Evolutionary conservation across 2,329 filamentous ascomycete genomes (phyloP).

Genomic region (Graphium sp.): DNA sequence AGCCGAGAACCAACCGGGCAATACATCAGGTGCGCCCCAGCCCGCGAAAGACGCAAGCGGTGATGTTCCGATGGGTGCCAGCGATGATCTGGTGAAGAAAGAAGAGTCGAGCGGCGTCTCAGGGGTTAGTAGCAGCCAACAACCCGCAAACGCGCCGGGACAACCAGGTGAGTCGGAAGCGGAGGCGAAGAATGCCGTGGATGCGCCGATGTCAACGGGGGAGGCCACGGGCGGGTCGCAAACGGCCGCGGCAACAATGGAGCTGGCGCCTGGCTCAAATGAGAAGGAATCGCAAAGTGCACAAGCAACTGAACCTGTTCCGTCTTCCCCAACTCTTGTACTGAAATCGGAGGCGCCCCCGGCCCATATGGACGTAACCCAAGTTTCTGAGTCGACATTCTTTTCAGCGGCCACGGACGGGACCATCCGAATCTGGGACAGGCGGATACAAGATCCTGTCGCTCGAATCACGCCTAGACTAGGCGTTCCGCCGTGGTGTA

Average conservation of each 20-base stretch:
- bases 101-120: too few species aligned
- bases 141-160: too few species aligned
- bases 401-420: conserved; percentile 80
- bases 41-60: too few species aligned
- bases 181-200: too few species aligned
- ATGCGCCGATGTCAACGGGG: conserved; percentile 3
- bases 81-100: too few species aligned
- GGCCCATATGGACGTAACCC: conserved; percentile 31
- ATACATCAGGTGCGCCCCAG: too few species aligned
- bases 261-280: too few species aligned
- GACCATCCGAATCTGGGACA: conserved; percentile 83
- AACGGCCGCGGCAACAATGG: too few species aligned
- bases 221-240: background rate
- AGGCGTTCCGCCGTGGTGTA: conserved; percentile 86
- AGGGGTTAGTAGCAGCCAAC: too few species aligned
- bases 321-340: background rate
- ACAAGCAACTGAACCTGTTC: background rate
- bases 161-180: too few species aligned
- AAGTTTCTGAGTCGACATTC: conserved; percentile 63
- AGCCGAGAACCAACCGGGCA: too few species aligned
- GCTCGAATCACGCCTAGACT: conserved; percentile 61
- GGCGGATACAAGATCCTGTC: conserved; percentile 57
- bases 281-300: background rate
- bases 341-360: conserved; percentile 10
- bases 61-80: too few species aligned